Percentiles rank a stretch among this genome's conserved stretches.
phyloP scores from a whole-genome alignment of 2,329 filamentous ascomycete genomes.

The Cladophialophora psammophila region DNA sequence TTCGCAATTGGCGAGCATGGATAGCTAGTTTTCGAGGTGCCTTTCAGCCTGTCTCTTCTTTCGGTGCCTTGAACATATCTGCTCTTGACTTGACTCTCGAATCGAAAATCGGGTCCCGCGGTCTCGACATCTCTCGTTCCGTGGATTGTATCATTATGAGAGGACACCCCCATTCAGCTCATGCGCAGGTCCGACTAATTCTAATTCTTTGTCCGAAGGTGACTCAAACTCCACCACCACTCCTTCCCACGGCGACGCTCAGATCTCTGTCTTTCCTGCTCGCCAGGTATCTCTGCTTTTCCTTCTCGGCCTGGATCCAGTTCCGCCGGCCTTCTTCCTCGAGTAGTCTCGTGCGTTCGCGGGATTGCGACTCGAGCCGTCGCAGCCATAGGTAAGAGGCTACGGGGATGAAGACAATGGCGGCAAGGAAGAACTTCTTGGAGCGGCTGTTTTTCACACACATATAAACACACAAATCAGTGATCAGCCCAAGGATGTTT shows the following conservation, averaged over 20 bases:
- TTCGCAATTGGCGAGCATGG: too few species aligned
- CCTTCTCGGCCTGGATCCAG: conserved; percentile 36
- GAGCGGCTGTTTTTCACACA: conserved; percentile 17
- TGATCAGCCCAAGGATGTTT: too few species aligned
- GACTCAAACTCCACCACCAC: conserved; percentile 35
- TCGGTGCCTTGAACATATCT: too few species aligned
- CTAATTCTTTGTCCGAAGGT: neutral
- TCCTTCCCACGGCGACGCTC: conserved; percentile 34
- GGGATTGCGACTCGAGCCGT: conserved; percentile 30
- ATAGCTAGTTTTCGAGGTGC: too few species aligned
- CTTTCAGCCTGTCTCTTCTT: too few species aligned
- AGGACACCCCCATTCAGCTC: too few species aligned
- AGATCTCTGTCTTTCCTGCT: conserved; percentile 25
- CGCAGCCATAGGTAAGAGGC: conserved; percentile 35
- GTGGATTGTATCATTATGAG: too few species aligned
- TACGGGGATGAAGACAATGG: conserved; percentile 33
- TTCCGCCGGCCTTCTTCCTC: conserved; percentile 36
- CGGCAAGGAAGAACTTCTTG: conserved; percentile 32
- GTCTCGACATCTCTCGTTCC: too few species aligned
- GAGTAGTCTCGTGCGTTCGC: conserved; percentile 29
- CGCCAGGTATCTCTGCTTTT: conserved; percentile 28
- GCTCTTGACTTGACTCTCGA: too few species aligned
- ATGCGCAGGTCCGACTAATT: too few species aligned
- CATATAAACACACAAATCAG: too few species aligned
- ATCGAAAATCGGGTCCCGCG: too few species aligned